A percentile compares a stretch with the other conserved stretches of the same genome.
phyloP scores from a whole-genome alignment of 1,139 yeast species.

The Cylindricascospora bacillispora region DNA sequence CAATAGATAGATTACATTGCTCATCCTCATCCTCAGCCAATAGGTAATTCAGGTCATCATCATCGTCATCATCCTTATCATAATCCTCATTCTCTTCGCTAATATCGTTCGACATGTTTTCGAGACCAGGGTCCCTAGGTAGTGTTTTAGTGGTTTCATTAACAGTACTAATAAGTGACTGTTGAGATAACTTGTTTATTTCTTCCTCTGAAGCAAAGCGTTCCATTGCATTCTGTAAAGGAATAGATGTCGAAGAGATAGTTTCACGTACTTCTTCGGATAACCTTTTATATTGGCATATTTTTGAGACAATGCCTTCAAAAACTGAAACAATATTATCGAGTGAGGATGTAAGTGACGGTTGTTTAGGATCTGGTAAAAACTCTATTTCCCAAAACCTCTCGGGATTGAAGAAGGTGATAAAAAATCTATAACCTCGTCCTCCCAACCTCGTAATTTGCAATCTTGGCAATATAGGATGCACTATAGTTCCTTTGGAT shows the following conservation, averaged over 20 bases:
- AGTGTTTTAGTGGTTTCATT: no score
- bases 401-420: slow-evolving; percentile 21
- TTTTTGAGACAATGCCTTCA: slow-evolving; percentile 14
- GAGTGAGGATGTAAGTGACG: no score
- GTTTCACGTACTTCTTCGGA: neutral
- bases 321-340: no score
- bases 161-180: slow-evolving; percentile 1
- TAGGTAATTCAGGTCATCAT: slow-evolving; percentile 19
- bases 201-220: no score
- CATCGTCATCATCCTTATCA: slow-evolving; percentile 5
- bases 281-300: slow-evolving; percentile 9
- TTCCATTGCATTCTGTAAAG: no score
- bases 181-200: neutral
- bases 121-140: no score
- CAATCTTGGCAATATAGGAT: slow-evolving; percentile 24
- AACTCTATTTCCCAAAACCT: slow-evolving; percentile 24
- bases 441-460: slow-evolving; percentile 11
- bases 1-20: no score
- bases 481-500: slow-evolving; percentile 20
- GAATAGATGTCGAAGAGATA: slow-evolving; percentile 1
- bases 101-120: no score
- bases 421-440: slow-evolving; percentile 6
- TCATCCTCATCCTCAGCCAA: no score
- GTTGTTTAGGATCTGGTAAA: no score
- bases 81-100: no score